phyloP scores from a whole-genome alignment of 2,329 filamentous ascomycete genomes.

The Fusarium sp. region DNA sequence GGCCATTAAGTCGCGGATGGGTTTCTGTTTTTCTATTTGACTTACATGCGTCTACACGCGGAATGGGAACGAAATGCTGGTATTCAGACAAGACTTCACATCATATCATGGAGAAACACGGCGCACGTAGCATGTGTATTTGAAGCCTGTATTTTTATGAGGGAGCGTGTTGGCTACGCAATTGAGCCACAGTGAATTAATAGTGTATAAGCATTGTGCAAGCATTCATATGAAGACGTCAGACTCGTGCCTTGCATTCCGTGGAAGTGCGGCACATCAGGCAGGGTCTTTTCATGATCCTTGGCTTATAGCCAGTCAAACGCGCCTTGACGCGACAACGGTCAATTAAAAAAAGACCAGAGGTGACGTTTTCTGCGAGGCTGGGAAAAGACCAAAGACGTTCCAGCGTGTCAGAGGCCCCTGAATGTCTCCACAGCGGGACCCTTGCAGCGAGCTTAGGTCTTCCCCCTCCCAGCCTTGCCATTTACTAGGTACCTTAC shows the following conservation, averaged over 20 bases:
- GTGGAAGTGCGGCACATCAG: not conserved
- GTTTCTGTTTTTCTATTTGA: constrained; percentile 1
- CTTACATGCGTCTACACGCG: not conserved
- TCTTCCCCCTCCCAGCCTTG: constrained; percentile 50
- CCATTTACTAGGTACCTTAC: constrained; percentile 35
- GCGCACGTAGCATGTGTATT: not conserved
- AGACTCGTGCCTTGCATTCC: constrained; percentile 6
- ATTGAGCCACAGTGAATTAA: not conserved
- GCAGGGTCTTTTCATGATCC: not conserved
- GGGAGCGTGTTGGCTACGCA: not conserved
- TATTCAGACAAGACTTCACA: not conserved
- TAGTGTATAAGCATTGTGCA: not conserved
- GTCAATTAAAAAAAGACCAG: not conserved
- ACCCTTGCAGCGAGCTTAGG: constrained; percentile 23
- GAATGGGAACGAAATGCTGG: not conserved
- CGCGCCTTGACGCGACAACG: constrained; percentile 19
- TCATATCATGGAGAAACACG: not conserved
- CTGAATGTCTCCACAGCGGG: constrained; percentile 14
- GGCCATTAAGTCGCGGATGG: not conserved
- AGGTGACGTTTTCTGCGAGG: constrained; percentile 37
- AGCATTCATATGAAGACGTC: not conserved
- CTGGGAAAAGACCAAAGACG: constrained; percentile 17
- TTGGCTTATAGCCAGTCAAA: constrained; percentile 2
- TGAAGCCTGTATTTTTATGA: not conserved
- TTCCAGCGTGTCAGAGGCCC: constrained; percentile 32